Conservation (phyloP, 805 yeast species). For the Yarrowia deformans region DNA sequence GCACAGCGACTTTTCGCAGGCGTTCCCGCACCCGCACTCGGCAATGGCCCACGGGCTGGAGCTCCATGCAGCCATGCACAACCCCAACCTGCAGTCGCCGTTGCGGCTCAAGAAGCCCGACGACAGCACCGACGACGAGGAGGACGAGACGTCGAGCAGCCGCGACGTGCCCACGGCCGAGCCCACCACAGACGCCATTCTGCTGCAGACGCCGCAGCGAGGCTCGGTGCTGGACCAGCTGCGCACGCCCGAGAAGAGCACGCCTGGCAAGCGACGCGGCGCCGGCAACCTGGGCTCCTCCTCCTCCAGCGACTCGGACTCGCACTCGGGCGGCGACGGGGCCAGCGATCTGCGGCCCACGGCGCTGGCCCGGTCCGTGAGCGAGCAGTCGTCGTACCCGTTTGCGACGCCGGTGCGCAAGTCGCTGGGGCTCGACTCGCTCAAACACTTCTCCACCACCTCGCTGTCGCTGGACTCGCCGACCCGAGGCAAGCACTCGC, state of each 20-base stretch:
- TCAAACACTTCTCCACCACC: slow-evolving; percentile 32
- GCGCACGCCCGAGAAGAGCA: slow-evolving; percentile 34
- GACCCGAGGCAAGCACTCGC: slow-evolving; percentile 29
- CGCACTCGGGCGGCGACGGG: slow-evolving; percentile 13
- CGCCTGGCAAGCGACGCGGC: slow-evolving; percentile 23
- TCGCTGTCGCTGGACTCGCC: slow-evolving; percentile 33
- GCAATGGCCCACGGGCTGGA: slow-evolving; percentile 28
- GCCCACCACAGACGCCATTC: slow-evolving; percentile 23
- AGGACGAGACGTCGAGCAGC: slow-evolving; percentile 9
- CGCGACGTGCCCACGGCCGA: not conserved
- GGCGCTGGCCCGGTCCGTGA: slow-evolving; percentile 31
- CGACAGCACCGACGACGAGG: slow-evolving; percentile 36
- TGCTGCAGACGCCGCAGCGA: slow-evolving; percentile 28
- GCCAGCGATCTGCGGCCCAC: slow-evolving; percentile 29
- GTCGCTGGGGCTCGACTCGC: slow-evolving; percentile 34
- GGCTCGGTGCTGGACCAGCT: slow-evolving; percentile 18
- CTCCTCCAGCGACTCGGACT: slow-evolving; percentile 18
- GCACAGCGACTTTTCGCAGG: slow-evolving; percentile 25
- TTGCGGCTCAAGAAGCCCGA: slow-evolving; percentile 35
- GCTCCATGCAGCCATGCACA: slow-evolving; percentile 23
- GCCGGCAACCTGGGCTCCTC: slow-evolving; percentile 1
- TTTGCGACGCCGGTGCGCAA: slow-evolving; percentile 33
- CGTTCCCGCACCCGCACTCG: slow-evolving; percentile 22
- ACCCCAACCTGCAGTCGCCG: slow-evolving; percentile 36
- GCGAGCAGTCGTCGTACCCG: slow-evolving; percentile 38